These are phyloP conservation scores for Zea mays DNA, from an alignment of 176 grass and related monocot species.

Conservation along the genomic window DNA sequence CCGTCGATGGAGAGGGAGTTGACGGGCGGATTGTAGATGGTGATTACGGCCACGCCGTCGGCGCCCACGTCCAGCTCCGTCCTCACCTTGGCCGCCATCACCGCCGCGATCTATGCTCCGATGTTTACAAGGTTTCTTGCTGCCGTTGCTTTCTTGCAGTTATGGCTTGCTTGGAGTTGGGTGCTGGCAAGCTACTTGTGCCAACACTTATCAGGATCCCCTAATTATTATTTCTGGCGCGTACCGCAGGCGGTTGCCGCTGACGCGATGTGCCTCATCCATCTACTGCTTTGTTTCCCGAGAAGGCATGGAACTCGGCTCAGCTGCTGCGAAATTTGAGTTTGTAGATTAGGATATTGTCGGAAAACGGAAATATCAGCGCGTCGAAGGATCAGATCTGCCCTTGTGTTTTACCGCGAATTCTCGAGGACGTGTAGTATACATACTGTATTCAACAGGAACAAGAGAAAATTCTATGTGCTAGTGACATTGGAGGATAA, in stretches of 20 bases:
- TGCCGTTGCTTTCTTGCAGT: conserved; percentile 21
- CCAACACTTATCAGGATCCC: not conserved
- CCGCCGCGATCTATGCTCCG: conserved; percentile 28
- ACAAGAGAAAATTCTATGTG: not conserved
- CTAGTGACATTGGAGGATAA: no score
- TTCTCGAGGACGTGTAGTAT: not conserved
- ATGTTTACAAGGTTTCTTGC: conserved; percentile 24
- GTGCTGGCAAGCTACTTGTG: conserved; percentile 29
- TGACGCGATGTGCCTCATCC: conserved; percentile 10
- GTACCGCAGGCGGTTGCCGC: conserved; percentile 10
- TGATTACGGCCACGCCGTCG: conserved; percentile 87
- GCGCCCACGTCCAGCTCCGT: conserved; percentile 79
- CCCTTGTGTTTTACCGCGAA: not conserved
- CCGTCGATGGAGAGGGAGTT: conserved; percentile 85
- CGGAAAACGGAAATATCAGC: not conserved
- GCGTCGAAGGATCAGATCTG: not conserved
- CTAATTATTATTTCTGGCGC: conserved; percentile 13
- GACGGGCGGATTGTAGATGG: conserved; percentile 81
- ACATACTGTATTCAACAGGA: not conserved
- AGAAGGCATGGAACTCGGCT: not conserved
- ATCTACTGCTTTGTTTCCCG: not conserved
- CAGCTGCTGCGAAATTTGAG: no score
- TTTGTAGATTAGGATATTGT: not conserved
- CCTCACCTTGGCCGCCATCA: conserved; percentile 60
- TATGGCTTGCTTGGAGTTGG: conserved; percentile 22